Base-by-base conservation (phyloP, 208 protist species). In the Leishmania major region DNA sequence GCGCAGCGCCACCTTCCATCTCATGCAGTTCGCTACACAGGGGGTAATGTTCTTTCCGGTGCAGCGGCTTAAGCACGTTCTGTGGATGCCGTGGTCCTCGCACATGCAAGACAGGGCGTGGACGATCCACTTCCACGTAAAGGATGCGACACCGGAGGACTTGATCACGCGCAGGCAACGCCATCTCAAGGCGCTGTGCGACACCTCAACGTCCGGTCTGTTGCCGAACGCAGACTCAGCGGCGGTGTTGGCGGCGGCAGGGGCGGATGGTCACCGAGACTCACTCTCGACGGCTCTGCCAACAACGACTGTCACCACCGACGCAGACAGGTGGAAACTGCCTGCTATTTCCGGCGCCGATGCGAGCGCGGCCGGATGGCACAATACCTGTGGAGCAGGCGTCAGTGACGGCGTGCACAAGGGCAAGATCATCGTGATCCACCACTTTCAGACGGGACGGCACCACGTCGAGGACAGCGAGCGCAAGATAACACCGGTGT, bases 21-120 rank as follows among this genome's bases (percentile, higher is more conserved):
- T 94, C 45, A 93, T 97, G 92, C 88, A 94, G 75, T 94, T 92
- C 81, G 85, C 90, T 74, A 91, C 93, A 31, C 92, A 97, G 47
- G 84, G 86, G 7, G 83, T 91, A 25, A 89, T 94, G 74, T 94
- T 96, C 78, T 93, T 89, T 77, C 87, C 91, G 11, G 76, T 87
- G 43, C 91, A 94, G 77, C 88, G 83, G 15, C 66, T 91, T 17
- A 89, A 84, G 49, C 82, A 89, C 81, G 70, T 89, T 1, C 72
- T 96, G 11, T 93, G 87, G 82, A 84, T 93, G 74, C 86, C 89
- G 25, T 97, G 94, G 92, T 76, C 88, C 35, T 86, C 88, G 15
- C 89, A 93, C 73, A 89, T 93, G 87, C 88, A 91, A 77, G 92
- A 95, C 75, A 66, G 91, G 28, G 79, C 80, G 6, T 96, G 93